Evolutionary conservation across 192 early-diverging fungal species (phyloP).

Genomic region (Allomyces macrogynus): DNA sequence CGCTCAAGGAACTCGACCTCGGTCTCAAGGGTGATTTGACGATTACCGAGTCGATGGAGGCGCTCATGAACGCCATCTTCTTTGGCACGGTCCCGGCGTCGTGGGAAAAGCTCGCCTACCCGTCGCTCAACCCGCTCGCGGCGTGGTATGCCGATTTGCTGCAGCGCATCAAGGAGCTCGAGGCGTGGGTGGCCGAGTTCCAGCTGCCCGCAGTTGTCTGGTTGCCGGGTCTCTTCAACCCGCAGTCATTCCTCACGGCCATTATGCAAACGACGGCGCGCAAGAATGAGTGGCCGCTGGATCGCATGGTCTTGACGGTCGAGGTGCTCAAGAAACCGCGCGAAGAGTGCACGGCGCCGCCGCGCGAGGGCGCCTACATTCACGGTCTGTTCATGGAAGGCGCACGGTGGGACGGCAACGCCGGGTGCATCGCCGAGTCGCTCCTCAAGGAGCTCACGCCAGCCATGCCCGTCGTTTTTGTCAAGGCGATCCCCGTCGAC

Average conservation of each 20-base stretch:
- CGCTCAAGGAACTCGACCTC: conserved; percentile 31
- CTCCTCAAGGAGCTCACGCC: conserved; percentile 44
- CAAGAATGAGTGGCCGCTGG: conserved; percentile 36
- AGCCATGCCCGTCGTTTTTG: conserved; percentile 10
- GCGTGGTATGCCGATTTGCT: conserved; percentile 37
- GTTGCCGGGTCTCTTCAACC: conserved; percentile 44
- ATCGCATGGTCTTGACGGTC: conserved; percentile 27
- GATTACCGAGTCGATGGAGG: conserved; percentile 3
- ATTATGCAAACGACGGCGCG: conserved; percentile 37
- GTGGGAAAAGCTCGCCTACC: conserved; percentile 30
- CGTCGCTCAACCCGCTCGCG: conserved; percentile 30
- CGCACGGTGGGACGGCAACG: conserved; percentile 32
- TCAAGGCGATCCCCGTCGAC: not conserved
- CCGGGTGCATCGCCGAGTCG: conserved; percentile 26
- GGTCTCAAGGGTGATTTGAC: conserved; percentile 22
- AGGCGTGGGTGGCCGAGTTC: conserved; percentile 23
- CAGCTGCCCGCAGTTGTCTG: conserved; percentile 30
- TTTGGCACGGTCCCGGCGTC: conserved; percentile 19
- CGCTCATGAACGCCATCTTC: conserved; percentile 45
- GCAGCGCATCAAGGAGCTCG: conserved; percentile 16
- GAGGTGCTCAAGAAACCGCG: conserved; percentile 22
- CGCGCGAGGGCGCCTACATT: conserved; percentile 33
- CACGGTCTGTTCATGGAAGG: conserved; percentile 34
- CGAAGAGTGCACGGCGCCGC: conserved; percentile 7
- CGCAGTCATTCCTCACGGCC: conserved; percentile 40